Evolutionary conservation across 495 filamentous ascomycete genomes (phyloP).

Genomic region (Xylaria castorea): DNA sequence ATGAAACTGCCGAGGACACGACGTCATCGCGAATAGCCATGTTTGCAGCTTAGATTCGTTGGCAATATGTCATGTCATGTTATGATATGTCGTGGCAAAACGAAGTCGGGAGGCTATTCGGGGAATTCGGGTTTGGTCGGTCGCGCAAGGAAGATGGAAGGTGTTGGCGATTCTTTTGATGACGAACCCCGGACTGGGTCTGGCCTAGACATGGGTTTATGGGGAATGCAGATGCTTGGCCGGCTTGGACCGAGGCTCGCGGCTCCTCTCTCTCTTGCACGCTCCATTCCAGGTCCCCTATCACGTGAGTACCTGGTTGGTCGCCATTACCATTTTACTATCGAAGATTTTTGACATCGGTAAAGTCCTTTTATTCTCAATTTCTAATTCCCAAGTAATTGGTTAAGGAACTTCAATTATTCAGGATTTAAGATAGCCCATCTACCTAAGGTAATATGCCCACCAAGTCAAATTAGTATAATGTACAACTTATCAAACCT

Average conservation of each 20-base stretch:
- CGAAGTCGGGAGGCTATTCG: not conserved
- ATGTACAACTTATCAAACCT: too few species aligned
- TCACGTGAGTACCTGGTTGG: slow-evolving; percentile 3
- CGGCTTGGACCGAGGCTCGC: slow-evolving; percentile 29
- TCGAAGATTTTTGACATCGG: not conserved
- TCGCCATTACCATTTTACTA: not conserved
- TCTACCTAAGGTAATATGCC: too few species aligned
- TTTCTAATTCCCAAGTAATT: too few species aligned
- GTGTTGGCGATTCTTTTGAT: slow-evolving; percentile 25
- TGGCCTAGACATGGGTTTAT: not conserved
- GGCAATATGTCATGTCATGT: slow-evolving; percentile 31
- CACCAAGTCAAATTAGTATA: too few species aligned
- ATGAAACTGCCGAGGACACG: slow-evolving; percentile 78
- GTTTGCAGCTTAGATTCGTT: slow-evolving; percentile 37
- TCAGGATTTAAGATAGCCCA: too few species aligned
- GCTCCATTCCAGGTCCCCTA: slow-evolving; percentile 3
- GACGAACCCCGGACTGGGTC: slow-evolving; percentile 13
- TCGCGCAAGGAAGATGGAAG: slow-evolving; percentile 8
- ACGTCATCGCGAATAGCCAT: slow-evolving; percentile 88
- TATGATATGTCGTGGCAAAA: slow-evolving; percentile 12
- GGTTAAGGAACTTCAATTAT: too few species aligned
- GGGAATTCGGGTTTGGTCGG: not conserved
- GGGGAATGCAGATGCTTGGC: slow-evolving; percentile 17
- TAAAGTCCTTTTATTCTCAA: too few species aligned
- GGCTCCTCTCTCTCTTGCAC: not conserved